These are phyloP conservation scores for Naganishia onofrii DNA, from an alignment of 768 basidiomycete species.

Conservation along the genomic window DNA sequence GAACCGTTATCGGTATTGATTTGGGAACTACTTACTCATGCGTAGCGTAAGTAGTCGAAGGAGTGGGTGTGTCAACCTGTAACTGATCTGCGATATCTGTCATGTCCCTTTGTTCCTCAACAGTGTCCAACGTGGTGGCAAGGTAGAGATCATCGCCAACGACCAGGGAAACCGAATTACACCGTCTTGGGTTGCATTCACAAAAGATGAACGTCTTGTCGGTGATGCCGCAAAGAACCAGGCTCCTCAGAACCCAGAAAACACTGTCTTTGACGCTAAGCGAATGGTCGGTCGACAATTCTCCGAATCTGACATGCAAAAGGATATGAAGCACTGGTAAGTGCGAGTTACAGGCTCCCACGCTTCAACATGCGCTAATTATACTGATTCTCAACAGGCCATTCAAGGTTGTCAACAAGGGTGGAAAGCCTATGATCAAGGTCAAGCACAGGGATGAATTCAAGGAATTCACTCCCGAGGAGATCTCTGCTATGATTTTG, in stretches of 20 bases:
- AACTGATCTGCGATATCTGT: conserved; percentile 20
- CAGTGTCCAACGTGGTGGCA: conserved; percentile 79
- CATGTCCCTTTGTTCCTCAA: background rate
- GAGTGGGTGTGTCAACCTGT: background rate
- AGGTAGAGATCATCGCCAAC: conserved; percentile 85
- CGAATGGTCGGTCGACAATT: conserved; percentile 92
- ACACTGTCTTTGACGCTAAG: conserved; percentile 96
- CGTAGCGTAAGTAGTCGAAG: conserved; percentile 68
- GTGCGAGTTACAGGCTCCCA: background rate
- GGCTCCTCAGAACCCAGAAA: conserved; percentile 81
- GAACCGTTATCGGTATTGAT: conserved; percentile 83
- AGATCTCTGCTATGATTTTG: conserved; percentile 67
- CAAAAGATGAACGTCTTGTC: conserved; percentile 76
- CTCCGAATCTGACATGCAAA: conserved; percentile 58
- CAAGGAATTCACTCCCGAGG: conserved; percentile 60
- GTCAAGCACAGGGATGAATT: conserved; percentile 65
- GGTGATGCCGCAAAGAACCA: conserved; percentile 97
- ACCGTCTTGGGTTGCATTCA: conserved; percentile 79
- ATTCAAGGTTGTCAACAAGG: conserved; percentile 55
- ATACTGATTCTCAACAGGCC: conserved; percentile 39
- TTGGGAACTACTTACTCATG: conserved; percentile 95
- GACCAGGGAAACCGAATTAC: conserved; percentile 87
- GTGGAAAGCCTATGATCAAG: conserved; percentile 54
- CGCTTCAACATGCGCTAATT: background rate
- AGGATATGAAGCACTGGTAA: conserved; percentile 56